A percentile compares a stretch with the other conserved stretches of the same genome.
These are phyloP conservation scores for Trichomonas tenax DNA, from an alignment of 208 protist genomes.

Conservation along the genomic window DNA sequence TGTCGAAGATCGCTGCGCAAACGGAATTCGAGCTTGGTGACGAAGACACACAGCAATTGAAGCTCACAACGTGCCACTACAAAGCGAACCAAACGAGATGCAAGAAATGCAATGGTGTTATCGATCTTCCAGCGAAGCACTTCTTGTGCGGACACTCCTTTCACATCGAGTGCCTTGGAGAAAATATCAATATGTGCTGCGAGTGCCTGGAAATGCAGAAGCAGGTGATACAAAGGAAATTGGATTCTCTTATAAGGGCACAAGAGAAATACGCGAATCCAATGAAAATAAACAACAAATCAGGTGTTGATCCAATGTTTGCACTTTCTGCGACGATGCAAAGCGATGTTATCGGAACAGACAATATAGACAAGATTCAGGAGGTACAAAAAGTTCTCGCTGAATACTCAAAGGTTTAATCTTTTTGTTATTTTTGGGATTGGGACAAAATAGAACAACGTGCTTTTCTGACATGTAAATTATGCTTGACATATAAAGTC, in stretches of 20 bases:
- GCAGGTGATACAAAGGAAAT: neutral
- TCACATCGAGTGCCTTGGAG: neutral
- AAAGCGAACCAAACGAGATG: neutral
- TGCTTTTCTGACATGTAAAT: too few relatives aligned
- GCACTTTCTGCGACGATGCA: neutral
- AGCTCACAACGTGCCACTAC: neutral
- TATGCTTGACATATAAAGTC: too few relatives aligned
- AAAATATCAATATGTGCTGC: neutral
- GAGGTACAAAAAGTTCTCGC: neutral
- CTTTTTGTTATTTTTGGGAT: neutral
- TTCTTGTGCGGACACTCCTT: constrained; percentile 10
- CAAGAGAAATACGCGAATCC: neutral
- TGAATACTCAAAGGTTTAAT: neutral
- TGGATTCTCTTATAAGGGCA: neutral
- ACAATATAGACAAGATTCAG: neutral
- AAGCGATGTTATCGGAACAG: neutral
- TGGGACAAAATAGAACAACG: too few relatives aligned
- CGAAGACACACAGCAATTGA: neutral
- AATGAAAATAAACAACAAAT: neutral
- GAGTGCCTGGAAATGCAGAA: neutral
- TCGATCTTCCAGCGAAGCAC: constrained; percentile 10
- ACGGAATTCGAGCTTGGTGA: neutral
- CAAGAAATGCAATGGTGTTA: neutral
- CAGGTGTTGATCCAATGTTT: neutral
- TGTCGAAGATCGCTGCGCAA: neutral